Percentiles rank a stretch among this genome's conserved stretches.
phyloP scores from a whole-genome alignment of 306 rosid genomes.

The Rosa persica region DNA sequence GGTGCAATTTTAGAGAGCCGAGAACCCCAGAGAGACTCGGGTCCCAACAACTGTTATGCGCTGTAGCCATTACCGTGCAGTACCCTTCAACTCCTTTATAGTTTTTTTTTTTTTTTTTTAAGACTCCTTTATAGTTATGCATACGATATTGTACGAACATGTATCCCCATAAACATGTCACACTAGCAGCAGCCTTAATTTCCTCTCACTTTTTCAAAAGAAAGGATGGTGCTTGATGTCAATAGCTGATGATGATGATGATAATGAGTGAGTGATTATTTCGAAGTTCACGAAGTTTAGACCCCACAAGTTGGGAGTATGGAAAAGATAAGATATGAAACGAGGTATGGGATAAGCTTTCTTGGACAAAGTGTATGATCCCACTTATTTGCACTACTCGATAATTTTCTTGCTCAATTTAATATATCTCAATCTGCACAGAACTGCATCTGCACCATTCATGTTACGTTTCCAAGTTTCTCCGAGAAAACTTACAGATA shows the following conservation, averaged over 20 bases:
- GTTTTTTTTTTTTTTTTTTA: no score
- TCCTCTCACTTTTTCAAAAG: constrained; percentile 10
- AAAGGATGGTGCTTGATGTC: constrained; percentile 32
- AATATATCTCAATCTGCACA: constrained; percentile 4
- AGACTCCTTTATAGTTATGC: constrained; percentile 21
- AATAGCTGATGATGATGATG: background rate
- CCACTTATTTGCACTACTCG: constrained; percentile 39
- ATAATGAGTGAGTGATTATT: constrained; percentile 28
- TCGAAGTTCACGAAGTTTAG: constrained; percentile 47
- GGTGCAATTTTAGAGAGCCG: constrained; percentile 1
- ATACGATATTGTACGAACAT: constrained; percentile 74
- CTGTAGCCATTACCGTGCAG: constrained; percentile 39
- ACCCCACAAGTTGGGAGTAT: constrained; percentile 55
- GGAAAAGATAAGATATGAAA: constrained; percentile 64
- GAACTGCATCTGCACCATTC: background rate
- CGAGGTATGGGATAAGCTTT: constrained; percentile 59
- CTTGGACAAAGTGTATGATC: constrained; percentile 58
- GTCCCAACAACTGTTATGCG: constrained; percentile 22
- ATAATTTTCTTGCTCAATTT: constrained; percentile 11
- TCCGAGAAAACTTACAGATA: background rate
- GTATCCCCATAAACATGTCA: constrained; percentile 33
- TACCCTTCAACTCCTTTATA: constrained; percentile 26
- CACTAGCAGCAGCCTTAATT: background rate
- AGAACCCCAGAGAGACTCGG: background rate
- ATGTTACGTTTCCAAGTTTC: background rate